Evolutionary conservation across 192 early-diverging fungal species (phyloP), one percentile per base, ranked within the genome.

Genomic region (Coemansia sp.): DNA sequence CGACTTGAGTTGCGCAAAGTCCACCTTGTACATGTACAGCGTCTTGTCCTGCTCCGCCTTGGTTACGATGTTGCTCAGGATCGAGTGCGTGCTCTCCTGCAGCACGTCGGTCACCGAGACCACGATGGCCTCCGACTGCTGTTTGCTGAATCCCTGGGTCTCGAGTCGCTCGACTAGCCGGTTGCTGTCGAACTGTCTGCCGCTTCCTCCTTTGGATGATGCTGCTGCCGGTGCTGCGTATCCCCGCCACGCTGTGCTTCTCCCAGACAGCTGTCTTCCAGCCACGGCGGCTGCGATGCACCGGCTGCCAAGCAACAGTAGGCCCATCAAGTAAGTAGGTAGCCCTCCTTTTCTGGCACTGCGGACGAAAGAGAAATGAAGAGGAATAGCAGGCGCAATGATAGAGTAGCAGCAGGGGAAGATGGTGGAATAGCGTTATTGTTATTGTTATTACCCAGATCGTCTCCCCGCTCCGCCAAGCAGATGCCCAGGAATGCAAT

Each of bases 1-100:
- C 2, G 90, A 89, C 62, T 92, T 91, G 15, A 98, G 85, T 37
- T 92, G 91, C 13, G 91, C 89, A 59, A 98, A 94, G 67, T 95
- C 94, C 21, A 93, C 92, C 72, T 91, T 94, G 71, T 92, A 92
- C 67, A 90, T 90, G 72, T 95, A 94, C 13, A 93, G 80, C 1
- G 88, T 86, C 87, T 90, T 90, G 69, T 93, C 88, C 72, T 92
- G 92, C 58, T 96, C 93, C 7, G 89, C 85, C 69, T 92, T 92
- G 40, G 91, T 92, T 12, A 92, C 92, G 75, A 94, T 87, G 48
- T 83, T 85, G 12, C 51, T 7, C 0, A 82, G 67, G 0, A 84
- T 71, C 12, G 62, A 62, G 1, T 11, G 8, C 6, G 61, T 75
- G 62, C 72, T 76, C 48, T 94, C 91, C 2, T 73, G 63, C 4